Evolutionary conservation across 176 grass and related monocot genomes (phyloP), one percentile per base, ranked within the genome.

Genomic region (Eremochloa ophiuroides): DNA sequence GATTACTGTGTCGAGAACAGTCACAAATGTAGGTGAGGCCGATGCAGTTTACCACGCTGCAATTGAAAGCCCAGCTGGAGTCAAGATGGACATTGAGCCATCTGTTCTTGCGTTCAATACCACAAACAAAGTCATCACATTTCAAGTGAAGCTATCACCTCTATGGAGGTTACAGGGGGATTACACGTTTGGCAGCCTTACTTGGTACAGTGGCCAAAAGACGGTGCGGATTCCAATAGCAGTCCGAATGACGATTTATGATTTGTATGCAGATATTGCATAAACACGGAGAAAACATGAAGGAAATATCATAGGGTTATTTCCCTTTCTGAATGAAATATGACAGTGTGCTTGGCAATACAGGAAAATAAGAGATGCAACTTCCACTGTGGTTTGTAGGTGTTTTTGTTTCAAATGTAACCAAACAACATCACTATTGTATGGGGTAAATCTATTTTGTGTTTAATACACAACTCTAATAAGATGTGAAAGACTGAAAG

Each of bases 141-240:
- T 82, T 46, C 44, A 82, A 18, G 85, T 87, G 6, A 87, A 48
- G 23, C 10, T 87, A 39, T 87, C 73, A 18, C 79, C 85, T 10
- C 5, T 77, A 0, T 82, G 85, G 85, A 77, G 69, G 56, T 8
- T 87, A 27, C 79, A 87, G 18, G 79, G 79, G 8, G 73, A 71
- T 15, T 87, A 87, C 33, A 82, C 73, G 5, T 82, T 87, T 53
- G 85, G 85, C 3, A 77, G 79, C 33, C 56, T 87, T 26, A 82
- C 66, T 66, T 87, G 86, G 86, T 56, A 41, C 1, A 78, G 33
- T 6, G 86, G 14, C 2, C 34, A 34, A 2, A 77, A 72, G 0
- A 10, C 18, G 1, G 85, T 87, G 1, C 68, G 85, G 1, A 83
- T 83, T 34, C 86, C 66, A 27, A 71, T 87, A 22, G 74, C 80